Percentiles rank a stretch among this genome's conserved stretches.
phyloP scores from a whole-genome alignment of 2,329 filamentous ascomycete genomes.

The Penicillium digitatum region DNA sequence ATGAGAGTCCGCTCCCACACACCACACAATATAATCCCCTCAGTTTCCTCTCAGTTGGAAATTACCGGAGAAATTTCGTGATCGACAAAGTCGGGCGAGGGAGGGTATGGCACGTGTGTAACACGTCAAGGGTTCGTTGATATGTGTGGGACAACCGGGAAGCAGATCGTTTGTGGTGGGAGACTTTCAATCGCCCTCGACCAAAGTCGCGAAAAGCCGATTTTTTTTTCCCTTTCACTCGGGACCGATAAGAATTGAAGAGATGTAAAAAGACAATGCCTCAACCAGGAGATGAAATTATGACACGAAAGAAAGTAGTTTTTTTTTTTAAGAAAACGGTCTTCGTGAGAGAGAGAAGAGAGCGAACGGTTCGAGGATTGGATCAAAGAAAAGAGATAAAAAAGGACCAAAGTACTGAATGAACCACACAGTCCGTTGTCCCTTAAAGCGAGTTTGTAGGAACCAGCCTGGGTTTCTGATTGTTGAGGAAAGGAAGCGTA shows the following conservation, averaged over 20 bases:
- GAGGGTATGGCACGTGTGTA: not conserved
- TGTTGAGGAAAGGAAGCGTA: slow-evolving; percentile 16
- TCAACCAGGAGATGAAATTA: slow-evolving; percentile 13
- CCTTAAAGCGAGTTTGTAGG: slow-evolving; percentile 7
- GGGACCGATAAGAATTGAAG: slow-evolving; percentile 1
- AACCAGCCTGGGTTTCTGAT: slow-evolving; percentile 25
- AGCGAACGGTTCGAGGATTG: slow-evolving; percentile 2
- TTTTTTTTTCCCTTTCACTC: slow-evolving; percentile 1
- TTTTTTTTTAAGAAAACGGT: slow-evolving; percentile 3
- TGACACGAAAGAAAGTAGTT: slow-evolving; percentile 5
- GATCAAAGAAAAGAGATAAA: slow-evolving; percentile 4
- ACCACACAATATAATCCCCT: slow-evolving; percentile 9
- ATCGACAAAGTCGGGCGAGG: not conserved
- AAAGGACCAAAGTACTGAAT: not conserved
- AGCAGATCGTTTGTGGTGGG: slow-evolving; percentile 2
- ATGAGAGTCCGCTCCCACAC: slow-evolving; percentile 9
- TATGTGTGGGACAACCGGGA: not conserved
- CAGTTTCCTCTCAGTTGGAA: slow-evolving; percentile 1
- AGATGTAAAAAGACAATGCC: slow-evolving; percentile 10
- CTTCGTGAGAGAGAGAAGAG: slow-evolving; percentile 1
- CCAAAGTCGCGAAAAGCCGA: slow-evolving; percentile 4
- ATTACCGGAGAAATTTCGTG: not conserved
- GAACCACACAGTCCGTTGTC: not conserved
- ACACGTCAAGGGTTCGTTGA: slow-evolving; percentile 1
- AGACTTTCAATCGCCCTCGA: slow-evolving; percentile 4